Percentiles rank a stretch among this genome's conserved stretches.
Evolutionary conservation across 2,329 filamentous ascomycete genomes (phyloP).

Genomic region (Dissoconium aciculare): DNA sequence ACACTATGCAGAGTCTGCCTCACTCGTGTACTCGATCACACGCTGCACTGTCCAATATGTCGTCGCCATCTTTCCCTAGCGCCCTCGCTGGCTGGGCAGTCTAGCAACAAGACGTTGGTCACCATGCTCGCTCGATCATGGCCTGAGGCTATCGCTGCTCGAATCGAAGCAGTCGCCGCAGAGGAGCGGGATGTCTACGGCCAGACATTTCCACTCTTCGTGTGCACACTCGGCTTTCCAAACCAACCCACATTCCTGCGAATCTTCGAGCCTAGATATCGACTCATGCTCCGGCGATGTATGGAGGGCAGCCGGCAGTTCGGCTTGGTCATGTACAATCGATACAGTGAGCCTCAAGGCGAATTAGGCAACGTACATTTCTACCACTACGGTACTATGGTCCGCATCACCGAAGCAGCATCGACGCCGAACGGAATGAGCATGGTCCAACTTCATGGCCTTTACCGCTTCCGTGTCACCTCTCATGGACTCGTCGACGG

Average conservation of each 20-base stretch:
- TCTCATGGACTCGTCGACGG: conserved; percentile 54
- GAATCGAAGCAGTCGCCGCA: conserved; percentile 40
- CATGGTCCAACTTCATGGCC: conserved; percentile 60
- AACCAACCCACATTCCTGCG: conserved; percentile 73
- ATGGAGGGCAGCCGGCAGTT: conserved; percentile 62
- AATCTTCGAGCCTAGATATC: conserved; percentile 84
- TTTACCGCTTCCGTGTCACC: conserved; percentile 61
- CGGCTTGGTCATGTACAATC: conserved; percentile 67
- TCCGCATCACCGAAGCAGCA: conserved; percentile 61
- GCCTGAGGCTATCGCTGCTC: conserved; percentile 46
- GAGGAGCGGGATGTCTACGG: conserved; percentile 43
- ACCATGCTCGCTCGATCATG: conserved; percentile 55
- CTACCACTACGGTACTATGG: conserved; percentile 59
- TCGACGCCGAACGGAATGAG: conserved; percentile 67
- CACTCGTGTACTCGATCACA: conserved; percentile 60
- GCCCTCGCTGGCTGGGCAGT: conserved; percentile 34
- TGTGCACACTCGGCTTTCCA: conserved; percentile 71
- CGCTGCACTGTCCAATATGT: conserved; percentile 66
- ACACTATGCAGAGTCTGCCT: conserved; percentile 77
- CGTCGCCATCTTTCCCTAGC: conserved; percentile 47
- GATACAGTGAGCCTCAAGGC: conserved; percentile 37
- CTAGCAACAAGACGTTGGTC: conserved; percentile 48
- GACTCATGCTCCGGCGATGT: conserved; percentile 71
- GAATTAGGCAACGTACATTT: conserved; percentile 43
- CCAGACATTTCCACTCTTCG: conserved; percentile 55